A percentile compares a stretch with the other conserved stretches of the same genome.
Conservation (phyloP, 2,329 filamentous ascomycete genomes). For the Arthrobotrys megalospora region DNA sequence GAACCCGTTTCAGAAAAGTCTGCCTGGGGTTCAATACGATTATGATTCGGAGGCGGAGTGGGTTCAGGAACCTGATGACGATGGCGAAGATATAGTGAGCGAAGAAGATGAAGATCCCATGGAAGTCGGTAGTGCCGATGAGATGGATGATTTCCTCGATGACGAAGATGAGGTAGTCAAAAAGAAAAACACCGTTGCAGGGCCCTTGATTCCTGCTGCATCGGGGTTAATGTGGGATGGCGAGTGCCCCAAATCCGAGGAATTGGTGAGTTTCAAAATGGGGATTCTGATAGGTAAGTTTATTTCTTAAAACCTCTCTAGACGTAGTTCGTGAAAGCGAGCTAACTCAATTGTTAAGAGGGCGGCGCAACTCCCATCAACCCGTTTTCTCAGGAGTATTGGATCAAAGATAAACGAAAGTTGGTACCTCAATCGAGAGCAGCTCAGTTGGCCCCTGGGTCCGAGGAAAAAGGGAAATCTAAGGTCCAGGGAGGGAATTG, state of each 20-base stretch:
- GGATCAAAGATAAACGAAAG: constrained; percentile 69
- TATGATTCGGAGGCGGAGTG: constrained; percentile 90
- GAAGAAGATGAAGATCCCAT: constrained; percentile 77
- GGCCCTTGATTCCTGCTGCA: constrained; percentile 77
- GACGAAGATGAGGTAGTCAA: constrained; percentile 82
- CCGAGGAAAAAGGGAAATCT: not conserved
- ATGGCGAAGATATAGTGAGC: constrained; percentile 77
- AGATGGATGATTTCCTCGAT: constrained; percentile 91
- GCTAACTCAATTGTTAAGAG: constrained; percentile 41
- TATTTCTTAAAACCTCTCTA: not conserved
- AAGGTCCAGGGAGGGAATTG: not conserved
- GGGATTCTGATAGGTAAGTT: constrained; percentile 80
- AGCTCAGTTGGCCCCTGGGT: not conserved
- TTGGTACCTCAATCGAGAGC: not conserved
- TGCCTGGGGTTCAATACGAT: constrained; percentile 80
- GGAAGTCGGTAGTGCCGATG: constrained; percentile 79
- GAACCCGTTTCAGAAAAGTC: constrained; percentile 72
- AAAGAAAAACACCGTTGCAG: constrained; percentile 77
- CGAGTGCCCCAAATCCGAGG: constrained; percentile 69
- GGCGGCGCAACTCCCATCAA: constrained; percentile 75
- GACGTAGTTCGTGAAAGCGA: not conserved
- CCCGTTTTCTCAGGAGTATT: constrained; percentile 87
- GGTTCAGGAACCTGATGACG: constrained; percentile 79
- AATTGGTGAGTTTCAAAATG: constrained; percentile 77
- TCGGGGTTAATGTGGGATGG: constrained; percentile 88